phyloP scores from a whole-genome alignment of 495 filamentous ascomycete genomes.

The Penicillium atrosanguineum region DNA sequence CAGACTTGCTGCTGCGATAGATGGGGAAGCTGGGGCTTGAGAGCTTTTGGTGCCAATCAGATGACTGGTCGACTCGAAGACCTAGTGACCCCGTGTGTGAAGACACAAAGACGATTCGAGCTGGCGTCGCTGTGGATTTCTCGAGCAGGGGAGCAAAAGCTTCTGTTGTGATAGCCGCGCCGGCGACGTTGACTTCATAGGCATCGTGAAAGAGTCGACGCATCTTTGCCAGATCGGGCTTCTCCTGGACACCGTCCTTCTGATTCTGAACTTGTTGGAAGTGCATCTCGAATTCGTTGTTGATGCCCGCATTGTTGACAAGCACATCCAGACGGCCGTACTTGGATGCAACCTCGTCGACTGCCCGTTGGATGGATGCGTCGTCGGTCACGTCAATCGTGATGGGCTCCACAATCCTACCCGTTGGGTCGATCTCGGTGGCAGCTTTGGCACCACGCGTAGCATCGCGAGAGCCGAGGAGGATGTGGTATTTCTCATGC shows the following conservation, averaged over 20 bases:
- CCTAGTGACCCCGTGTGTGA: slow-evolving; percentile 34
- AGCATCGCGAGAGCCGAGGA: slow-evolving; percentile 35
- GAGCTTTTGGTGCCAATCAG: slow-evolving; percentile 6
- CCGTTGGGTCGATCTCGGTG: slow-evolving; percentile 20
- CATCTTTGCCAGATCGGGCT: slow-evolving; percentile 9
- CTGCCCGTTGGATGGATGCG: slow-evolving; percentile 35
- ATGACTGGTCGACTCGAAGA: slow-evolving; percentile 12
- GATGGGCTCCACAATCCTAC: slow-evolving; percentile 20
- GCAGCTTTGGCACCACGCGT: slow-evolving; percentile 23
- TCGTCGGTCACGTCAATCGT: slow-evolving; percentile 41
- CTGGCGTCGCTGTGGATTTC: slow-evolving; percentile 25
- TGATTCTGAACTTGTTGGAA: slow-evolving; percentile 2
- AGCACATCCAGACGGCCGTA: slow-evolving; percentile 35
- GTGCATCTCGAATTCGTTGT: slow-evolving; percentile 26
- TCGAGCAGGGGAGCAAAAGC: slow-evolving; percentile 43
- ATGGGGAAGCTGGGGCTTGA: slow-evolving; percentile 12
- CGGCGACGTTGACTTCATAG: slow-evolving; percentile 44
- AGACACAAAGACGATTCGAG: slow-evolving; percentile 43
- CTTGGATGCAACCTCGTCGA: slow-evolving; percentile 24
- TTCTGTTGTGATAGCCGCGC: slow-evolving; percentile 37
- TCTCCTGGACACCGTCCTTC: slow-evolving; percentile 3
- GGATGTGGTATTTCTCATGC: slow-evolving; percentile 33
- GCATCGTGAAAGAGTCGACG: slow-evolving; percentile 30
- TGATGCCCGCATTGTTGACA: slow-evolving; percentile 41
- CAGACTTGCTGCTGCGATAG: slow-evolving; percentile 35